phyloP scores from a whole-genome alignment of 805 yeast genomes.

The Clavispora carvajalis region DNA sequence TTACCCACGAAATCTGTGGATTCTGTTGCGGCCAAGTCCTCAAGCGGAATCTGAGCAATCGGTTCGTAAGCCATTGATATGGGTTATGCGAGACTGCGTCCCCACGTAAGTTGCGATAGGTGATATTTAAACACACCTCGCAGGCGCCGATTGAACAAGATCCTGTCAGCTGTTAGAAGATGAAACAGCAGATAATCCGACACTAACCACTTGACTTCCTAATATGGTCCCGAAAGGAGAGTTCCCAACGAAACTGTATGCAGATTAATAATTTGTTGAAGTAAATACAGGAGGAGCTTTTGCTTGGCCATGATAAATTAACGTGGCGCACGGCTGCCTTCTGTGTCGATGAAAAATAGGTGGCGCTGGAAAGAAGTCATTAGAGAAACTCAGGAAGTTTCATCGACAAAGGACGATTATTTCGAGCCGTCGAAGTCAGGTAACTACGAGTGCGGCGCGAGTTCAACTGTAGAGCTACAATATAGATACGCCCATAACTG shows the following conservation, averaged over 20 bases:
- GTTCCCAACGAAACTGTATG: not conserved
- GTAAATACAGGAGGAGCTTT: no score
- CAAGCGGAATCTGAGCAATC: slow-evolving; percentile 5
- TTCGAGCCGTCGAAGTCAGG: no score
- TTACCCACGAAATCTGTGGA: not conserved
- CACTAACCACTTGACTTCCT: not conserved
- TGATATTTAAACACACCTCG: not conserved
- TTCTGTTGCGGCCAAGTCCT: slow-evolving; percentile 1
- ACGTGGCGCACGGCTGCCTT: no score
- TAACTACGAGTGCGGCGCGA: no score
- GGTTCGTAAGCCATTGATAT: slow-evolving; percentile 2
- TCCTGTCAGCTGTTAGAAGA: not conserved
- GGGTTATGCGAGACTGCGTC: not conserved
- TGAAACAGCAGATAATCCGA: not conserved
- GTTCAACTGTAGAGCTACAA: no score
- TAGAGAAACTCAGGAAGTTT: no score
- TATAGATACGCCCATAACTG: no score
- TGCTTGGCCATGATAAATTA: no score
- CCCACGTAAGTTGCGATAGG: not conserved
- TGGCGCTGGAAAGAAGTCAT: no score
- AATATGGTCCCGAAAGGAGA: not conserved
- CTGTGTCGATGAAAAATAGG: no score
- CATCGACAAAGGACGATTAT: no score
- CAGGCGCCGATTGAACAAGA: not conserved
- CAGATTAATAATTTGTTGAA: no score